phyloP scores from a whole-genome alignment of 2,329 filamentous ascomycete species.

The Pseudogymnoascus sp. region DNA sequence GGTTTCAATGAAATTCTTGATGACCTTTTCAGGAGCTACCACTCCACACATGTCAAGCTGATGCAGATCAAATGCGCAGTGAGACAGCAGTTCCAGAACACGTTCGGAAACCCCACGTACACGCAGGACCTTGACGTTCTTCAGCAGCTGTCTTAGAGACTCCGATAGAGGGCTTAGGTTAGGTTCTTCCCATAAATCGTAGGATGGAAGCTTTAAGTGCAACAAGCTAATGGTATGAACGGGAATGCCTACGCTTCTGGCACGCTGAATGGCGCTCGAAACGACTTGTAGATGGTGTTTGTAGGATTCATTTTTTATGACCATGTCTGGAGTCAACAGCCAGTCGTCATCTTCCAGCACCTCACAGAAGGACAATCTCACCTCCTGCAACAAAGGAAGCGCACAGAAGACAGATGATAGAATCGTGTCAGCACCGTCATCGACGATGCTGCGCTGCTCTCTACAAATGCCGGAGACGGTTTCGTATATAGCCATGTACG shows the following conservation, averaged over 20 bases:
- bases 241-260: slow-evolving; percentile 8
- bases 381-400: slow-evolving; percentile 11
- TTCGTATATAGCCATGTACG: no score
- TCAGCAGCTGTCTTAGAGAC: slow-evolving; percentile 11
- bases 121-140: slow-evolving; percentile 12
- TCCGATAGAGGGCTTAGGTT: slow-evolving; percentile 11
- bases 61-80: slow-evolving; percentile 5
- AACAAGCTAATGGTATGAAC: slow-evolving; percentile 14
- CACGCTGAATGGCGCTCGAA: slow-evolving; percentile 1
- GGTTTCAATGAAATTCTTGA: slow-evolving; percentile 11
- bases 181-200: slow-evolving; percentile 9
- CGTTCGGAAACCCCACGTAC: background rate
- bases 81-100: slow-evolving; percentile 11
- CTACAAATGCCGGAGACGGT: no score
- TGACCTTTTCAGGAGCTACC: background rate
- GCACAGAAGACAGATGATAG: no score
- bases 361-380: slow-evolving; percentile 12
- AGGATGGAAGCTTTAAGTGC: slow-evolving; percentile 11
- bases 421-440: no score
- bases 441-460: no score
- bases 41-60: slow-evolving; percentile 11
- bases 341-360: background rate
- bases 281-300: slow-evolving; percentile 9
- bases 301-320: slow-evolving; percentile 11
- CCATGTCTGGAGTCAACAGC: no score